A percentile compares a stretch with the other conserved stretches of the same genome.
Conservation (phyloP, 345 rosid genomes). For the Murraya paniculata region DNA sequence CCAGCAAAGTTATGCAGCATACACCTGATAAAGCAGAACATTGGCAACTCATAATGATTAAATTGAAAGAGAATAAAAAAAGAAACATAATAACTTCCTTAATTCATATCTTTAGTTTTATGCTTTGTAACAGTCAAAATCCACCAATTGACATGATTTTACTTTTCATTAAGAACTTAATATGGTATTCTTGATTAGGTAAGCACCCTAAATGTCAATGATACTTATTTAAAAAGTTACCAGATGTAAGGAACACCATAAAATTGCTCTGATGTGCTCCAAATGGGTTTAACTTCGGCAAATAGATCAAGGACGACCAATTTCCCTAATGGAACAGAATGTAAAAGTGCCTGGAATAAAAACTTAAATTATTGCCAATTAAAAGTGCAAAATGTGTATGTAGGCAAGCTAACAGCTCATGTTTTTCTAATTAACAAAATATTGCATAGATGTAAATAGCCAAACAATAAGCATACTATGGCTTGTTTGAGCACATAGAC, state of each 20-base stretch:
- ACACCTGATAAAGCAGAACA: slow-evolving; percentile 46
- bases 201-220: background rate
- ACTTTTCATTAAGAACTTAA: background rate
- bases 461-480: background rate
- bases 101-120: too few relatives aligned
- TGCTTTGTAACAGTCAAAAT: background rate
- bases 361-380: background rate
- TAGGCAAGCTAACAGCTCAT: background rate
- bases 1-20: slow-evolving; percentile 84
- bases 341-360: slow-evolving; percentile 59
- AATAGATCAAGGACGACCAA: slow-evolving; percentile 70
- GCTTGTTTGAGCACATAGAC: background rate
- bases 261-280: slow-evolving; percentile 63
- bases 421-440: background rate
- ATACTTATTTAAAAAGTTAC: slow-evolving; percentile 25
- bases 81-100: background rate
- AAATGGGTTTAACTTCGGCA: slow-evolving; percentile 74
- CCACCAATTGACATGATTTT: background rate
- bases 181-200: background rate
- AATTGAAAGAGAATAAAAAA: background rate
- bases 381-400: background rate
- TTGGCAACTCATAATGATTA: slow-evolving; percentile 7
- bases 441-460: background rate
- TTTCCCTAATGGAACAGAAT: slow-evolving; percentile 68
- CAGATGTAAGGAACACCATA: slow-evolving; percentile 81